These are phyloP conservation scores for Ceratobasidium theobromae DNA, from an alignment of 1,284 basidiomycete genomes.

Conservation along the genomic window DNA sequence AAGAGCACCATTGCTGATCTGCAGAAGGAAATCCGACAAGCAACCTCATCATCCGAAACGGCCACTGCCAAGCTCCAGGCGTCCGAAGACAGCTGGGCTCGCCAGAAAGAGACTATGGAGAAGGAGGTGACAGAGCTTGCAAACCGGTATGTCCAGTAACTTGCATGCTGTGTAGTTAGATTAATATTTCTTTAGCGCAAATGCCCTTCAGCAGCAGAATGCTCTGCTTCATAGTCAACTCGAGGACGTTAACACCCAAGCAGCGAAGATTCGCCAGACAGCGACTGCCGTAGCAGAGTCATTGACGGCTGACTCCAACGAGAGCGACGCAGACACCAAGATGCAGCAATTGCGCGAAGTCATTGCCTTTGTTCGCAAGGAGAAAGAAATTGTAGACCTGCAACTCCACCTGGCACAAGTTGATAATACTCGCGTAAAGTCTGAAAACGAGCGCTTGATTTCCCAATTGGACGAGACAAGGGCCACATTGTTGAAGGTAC, in stretches of 20 bases:
- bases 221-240: slow-evolving; percentile 78
- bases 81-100: slow-evolving; percentile 77
- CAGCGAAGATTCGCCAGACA: slow-evolving; percentile 71
- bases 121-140: slow-evolving; percentile 75
- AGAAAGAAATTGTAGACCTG: slow-evolving; percentile 88
- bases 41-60: slow-evolving; percentile 64
- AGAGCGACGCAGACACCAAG: slow-evolving; percentile 53
- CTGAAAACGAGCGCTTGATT: slow-evolving; percentile 71
- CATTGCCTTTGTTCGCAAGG: slow-evolving; percentile 79
- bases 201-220: slow-evolving; percentile 79
- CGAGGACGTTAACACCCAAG: slow-evolving; percentile 81
- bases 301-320: slow-evolving; percentile 43
- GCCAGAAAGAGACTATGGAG: slow-evolving; percentile 73
- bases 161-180: neutral
- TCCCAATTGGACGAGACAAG: slow-evolving; percentile 72
- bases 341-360: slow-evolving; percentile 76
- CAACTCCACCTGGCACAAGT: slow-evolving; percentile 85
- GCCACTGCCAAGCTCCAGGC: slow-evolving; percentile 68
- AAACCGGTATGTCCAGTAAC: slow-evolving; percentile 54
- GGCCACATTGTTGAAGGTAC: slow-evolving; percentile 56
- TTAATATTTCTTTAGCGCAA: slow-evolving; percentile 51
- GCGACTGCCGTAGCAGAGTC: slow-evolving; percentile 50
- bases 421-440: slow-evolving; percentile 74
- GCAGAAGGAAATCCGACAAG: slow-evolving; percentile 58
- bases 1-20: slow-evolving; percentile 60